These are phyloP conservation scores for Diaporthe humulicola DNA, from an alignment of 2,329 filamentous ascomycete genomes.

Conservation along the genomic window DNA sequence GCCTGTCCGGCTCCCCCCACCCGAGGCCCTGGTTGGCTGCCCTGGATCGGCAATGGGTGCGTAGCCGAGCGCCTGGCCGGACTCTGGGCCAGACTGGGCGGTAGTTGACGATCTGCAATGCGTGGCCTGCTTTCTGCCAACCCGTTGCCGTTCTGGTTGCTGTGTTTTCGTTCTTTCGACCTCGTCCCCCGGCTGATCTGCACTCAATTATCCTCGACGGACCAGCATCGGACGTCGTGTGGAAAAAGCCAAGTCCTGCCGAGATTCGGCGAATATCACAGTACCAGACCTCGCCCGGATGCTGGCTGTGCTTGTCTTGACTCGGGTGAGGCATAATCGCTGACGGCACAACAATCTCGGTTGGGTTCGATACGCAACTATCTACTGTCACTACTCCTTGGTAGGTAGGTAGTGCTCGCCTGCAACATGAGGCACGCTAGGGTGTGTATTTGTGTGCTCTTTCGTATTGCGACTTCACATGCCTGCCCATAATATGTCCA, in stretches of 20 bases:
- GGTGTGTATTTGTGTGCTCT: not conserved
- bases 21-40: slow-evolving; percentile 6
- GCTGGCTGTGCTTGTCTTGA: not conserved
- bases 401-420: not conserved
- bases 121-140: slow-evolving; percentile 2
- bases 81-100: slow-evolving; percentile 19
- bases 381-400: not conserved
- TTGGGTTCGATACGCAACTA: not conserved
- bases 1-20: not conserved
- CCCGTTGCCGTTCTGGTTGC: not conserved
- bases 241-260: slow-evolving; percentile 25
- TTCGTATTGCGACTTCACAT: not conserved
- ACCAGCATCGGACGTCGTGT: not conserved
- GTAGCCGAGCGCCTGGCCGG: not conserved
- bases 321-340: slow-evolving; percentile 4
- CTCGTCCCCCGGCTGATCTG: not conserved
- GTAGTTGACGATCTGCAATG: slow-evolving; percentile 13
- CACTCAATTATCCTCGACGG: not conserved
- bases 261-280: slow-evolving; percentile 23
- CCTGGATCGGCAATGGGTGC: slow-evolving; percentile 1
- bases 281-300: not conserved
- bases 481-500: not conserved
- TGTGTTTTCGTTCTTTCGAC: not conserved
- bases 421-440: not conserved
- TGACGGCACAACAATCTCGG: slow-evolving; percentile 8